A percentile compares a stretch with the other conserved stretches of the same genome.
These are phyloP conservation scores for Talaromyces rugulosus DNA, from an alignment of 2,329 filamentous ascomycete species.

Conservation along the genomic window DNA sequence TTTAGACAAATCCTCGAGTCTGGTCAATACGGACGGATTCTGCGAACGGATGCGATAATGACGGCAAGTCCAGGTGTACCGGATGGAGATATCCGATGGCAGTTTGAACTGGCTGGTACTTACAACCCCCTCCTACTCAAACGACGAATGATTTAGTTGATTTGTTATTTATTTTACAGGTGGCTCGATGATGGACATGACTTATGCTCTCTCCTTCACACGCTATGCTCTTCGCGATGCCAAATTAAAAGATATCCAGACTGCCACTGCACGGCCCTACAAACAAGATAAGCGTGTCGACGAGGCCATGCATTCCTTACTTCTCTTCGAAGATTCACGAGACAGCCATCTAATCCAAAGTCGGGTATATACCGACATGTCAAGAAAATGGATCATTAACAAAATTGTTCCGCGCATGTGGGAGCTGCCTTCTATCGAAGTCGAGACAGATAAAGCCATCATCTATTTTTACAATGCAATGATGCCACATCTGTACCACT, in stretches of 20 bases:
- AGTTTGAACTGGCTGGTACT: slow-evolving; percentile 31
- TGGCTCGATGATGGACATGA: slow-evolving; percentile 37
- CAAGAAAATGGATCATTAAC: slow-evolving; percentile 19
- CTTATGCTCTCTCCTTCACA: slow-evolving; percentile 32
- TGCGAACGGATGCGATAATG: slow-evolving; percentile 24
- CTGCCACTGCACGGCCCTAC: slow-evolving; percentile 23
- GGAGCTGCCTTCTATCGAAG: slow-evolving; percentile 30
- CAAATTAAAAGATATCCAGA: slow-evolving; percentile 26
- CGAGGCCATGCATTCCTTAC: slow-evolving; percentile 27
- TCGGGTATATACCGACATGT: slow-evolving; percentile 28
- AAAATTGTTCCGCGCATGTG: slow-evolving; percentile 25
- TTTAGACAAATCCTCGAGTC: slow-evolving; percentile 33
- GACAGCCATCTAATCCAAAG: slow-evolving; percentile 22
- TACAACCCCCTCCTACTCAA: background rate
- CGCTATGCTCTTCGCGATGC: slow-evolving; percentile 28
- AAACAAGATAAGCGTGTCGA: slow-evolving; percentile 25
- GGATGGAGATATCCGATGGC: slow-evolving; percentile 34
- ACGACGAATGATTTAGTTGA: background rate
- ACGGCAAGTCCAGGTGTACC: slow-evolving; percentile 23
- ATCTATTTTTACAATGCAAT: slow-evolving; percentile 30
- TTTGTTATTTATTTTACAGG: slow-evolving; percentile 15
- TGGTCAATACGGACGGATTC: slow-evolving; percentile 28
- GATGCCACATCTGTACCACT: slow-evolving; percentile 33
- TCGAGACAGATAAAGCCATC: slow-evolving; percentile 27
- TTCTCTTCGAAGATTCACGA: slow-evolving; percentile 22